Base-by-base conservation (phyloP, 208 protist species). In the Wallacemonas collosoma region DNA sequence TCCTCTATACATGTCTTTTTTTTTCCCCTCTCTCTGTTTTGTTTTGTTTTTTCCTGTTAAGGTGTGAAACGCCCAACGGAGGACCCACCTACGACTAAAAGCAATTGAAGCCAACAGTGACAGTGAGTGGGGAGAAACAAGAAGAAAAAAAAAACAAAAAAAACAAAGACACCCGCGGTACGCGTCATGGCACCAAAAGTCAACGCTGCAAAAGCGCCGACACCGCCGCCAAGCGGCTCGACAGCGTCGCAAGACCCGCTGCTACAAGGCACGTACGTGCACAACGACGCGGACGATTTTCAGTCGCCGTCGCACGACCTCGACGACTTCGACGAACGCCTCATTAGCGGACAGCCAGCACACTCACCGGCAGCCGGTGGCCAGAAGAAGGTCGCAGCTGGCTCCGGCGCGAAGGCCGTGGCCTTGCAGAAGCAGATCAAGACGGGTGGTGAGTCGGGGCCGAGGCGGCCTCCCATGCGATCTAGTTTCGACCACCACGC, bases 261-360 rank as follows among this genome's bases (percentile, higher is more conserved):
- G 81, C 69, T 92, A 54, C 81, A 86, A 68, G 87, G 68, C 14
- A 85, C 79, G 8, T 92, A 92, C 69, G 41, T 83, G n/a, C 82
- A 89, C 51, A 82, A 92, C 35, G 82, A 89, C 38, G 2, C 68
- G 0, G 75, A 80, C 5, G 87, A 89, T 56, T 73, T 88, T 55
- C 45, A 67, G 8, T 53, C 66, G 7, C 72, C 82, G 2, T 78
- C 78, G 8, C 40, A 77, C 38, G 83, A 82, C 39, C 62, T 92
- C n/a, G 87, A 81, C 50, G 75, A 80, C 35, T 92, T 92, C 61
- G 87, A 89, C 15, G 79, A 57, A 40, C 81, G 77, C 14, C 67
- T 91, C 17, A 61, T 11, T 40, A 79, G 60, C 51, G 70, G 72
- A 5, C 55, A 73, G 7, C 58, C 76, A 5, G 61, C 72, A 7